These are phyloP conservation scores for Rhinocladiella similis DNA, from an alignment of 2,329 filamentous ascomycete species.

Conservation along the genomic window DNA sequence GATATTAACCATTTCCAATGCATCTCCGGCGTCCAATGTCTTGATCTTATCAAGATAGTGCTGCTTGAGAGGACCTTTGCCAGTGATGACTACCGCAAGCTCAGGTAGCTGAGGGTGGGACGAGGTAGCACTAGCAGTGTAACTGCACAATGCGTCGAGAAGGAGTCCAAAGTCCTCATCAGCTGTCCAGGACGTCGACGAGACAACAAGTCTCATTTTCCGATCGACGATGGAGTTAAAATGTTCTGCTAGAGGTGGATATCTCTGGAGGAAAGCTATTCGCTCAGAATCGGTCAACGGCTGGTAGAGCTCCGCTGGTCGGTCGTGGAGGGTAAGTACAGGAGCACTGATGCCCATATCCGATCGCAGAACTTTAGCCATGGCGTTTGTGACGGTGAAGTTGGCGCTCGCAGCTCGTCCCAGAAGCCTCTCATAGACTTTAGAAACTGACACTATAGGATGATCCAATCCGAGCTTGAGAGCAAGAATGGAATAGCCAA, in stretches of 20 bases:
- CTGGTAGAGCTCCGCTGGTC: slow-evolving; percentile 79
- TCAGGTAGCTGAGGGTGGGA: slow-evolving; percentile 55
- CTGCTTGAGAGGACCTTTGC: slow-evolving; percentile 82
- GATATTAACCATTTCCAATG: slow-evolving; percentile 70
- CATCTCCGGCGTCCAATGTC: slow-evolving; percentile 59
- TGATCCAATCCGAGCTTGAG: slow-evolving; percentile 64
- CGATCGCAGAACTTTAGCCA: slow-evolving; percentile 70
- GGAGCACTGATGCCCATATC: slow-evolving; percentile 67
- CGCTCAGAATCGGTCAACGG: slow-evolving; percentile 60
- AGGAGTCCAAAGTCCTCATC: slow-evolving; percentile 93
- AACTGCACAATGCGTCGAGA: slow-evolving; percentile 75
- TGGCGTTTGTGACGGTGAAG: slow-evolving; percentile 85
- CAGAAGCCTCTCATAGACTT: slow-evolving; percentile 73
- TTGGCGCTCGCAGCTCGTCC: slow-evolving; percentile 70
- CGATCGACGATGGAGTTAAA: slow-evolving; percentile 60
- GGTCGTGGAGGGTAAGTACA: slow-evolving; percentile 77
- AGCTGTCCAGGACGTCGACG: slow-evolving; percentile 94
- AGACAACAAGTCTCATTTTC: slow-evolving; percentile 72
- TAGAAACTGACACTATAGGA: slow-evolving; percentile 74
- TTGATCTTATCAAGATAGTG: slow-evolving; percentile 68
- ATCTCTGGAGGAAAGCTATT: slow-evolving; percentile 60
- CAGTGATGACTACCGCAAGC: slow-evolving; percentile 88
- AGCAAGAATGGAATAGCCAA: slow-evolving; percentile 89
- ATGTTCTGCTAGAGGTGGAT: slow-evolving; percentile 65
- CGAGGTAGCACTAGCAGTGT: slow-evolving; percentile 58